Base-by-base conservation (phyloP, 192 early-diverging fungal species). In the Coemansia sp. region DNA sequence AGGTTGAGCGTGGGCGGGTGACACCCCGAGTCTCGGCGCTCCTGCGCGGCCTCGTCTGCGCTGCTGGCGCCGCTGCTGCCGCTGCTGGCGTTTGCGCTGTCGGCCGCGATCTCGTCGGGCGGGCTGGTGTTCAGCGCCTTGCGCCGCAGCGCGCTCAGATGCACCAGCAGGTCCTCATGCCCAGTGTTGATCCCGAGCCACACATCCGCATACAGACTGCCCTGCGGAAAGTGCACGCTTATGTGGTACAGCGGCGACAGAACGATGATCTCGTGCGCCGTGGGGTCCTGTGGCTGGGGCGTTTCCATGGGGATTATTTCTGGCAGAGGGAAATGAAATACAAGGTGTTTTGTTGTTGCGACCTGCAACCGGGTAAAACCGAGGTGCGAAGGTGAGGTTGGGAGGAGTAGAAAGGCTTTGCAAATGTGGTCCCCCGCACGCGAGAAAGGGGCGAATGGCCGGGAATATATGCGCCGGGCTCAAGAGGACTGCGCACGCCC, bases 251-350 rank as follows among this genome's bases (percentile, higher is more conserved):
- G 10, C 19, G 64, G 56, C 46, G 74, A 67, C 40, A 77, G 48
- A n/a, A 77, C 54, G 31, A 77, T 64, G 32, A 77, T 77, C 64
- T 77, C 74, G 58, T 77, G 74, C 18, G 74, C 74, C 40, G 64
- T 77, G 11, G 64, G 64, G 52, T 77, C 68, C 57, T 70, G 64
- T n/a, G 66, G 62, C 35, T 70, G 67, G n/a, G 62, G 62, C 31
- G 29, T 42, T 4, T 45, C 54, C 64, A 65, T 65, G 8, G 16
- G 46, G 6, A 29, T 10, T 19, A 24, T 23, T 48, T 48, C 48
- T 50, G 42, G 29, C 44, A 10, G 23, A 43, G 55, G 30, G 38
- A 49, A 60, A 47, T 25, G 27, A 5, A 21, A 40, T 40, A 32
- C 31, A 32, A 32, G n/a, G n/a, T n/a, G n/a, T 40, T 40, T 40